phyloP scores from a whole-genome alignment of 768 basidiomycete species.

The Coprinopsis marcescibilis region DNA sequence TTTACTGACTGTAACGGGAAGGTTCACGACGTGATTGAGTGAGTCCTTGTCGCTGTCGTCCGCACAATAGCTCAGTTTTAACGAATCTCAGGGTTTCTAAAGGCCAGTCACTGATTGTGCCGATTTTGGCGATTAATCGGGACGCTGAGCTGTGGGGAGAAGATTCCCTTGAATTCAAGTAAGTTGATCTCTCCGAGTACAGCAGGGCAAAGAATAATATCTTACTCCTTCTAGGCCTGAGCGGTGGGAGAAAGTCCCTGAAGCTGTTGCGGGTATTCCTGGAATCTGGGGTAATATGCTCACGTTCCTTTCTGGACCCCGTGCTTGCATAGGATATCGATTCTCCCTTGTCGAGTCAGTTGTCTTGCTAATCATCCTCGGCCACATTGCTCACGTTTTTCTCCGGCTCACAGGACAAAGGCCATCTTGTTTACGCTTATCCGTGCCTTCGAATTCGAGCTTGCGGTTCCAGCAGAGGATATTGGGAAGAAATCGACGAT shows the following conservation, averaged over 20 bases:
- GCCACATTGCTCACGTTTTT: background rate
- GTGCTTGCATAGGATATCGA: conserved; percentile 60
- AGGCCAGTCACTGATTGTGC: conserved; percentile 40
- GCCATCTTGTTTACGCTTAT: conserved; percentile 43
- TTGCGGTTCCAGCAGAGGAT: conserved; percentile 43
- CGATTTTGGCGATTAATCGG: conserved; percentile 47
- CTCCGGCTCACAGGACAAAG: conserved; percentile 18
- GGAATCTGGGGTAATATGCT: conserved; percentile 53
- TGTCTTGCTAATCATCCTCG: background rate
- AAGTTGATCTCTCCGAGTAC: background rate
- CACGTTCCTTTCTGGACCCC: conserved; percentile 57
- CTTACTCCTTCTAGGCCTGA: conserved; percentile 44
- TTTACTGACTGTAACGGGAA: conserved; percentile 39
- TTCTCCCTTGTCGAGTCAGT: conserved; percentile 59
- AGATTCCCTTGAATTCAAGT: conserved; percentile 58
- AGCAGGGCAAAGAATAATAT: background rate
- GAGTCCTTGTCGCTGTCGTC: conserved; percentile 8
- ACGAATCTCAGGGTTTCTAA: conserved; percentile 28
- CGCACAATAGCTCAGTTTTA: background rate
- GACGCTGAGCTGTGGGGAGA: conserved; percentile 53
- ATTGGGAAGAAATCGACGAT: conserved; percentile 32
- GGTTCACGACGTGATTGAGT: conserved; percentile 33
- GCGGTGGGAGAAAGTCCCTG: conserved; percentile 48
- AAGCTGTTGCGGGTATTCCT: conserved; percentile 39
- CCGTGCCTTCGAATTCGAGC: conserved; percentile 48